phyloP scores from a whole-genome alignment of 352 stramenopile species.

The Phytophthora tubulina region DNA sequence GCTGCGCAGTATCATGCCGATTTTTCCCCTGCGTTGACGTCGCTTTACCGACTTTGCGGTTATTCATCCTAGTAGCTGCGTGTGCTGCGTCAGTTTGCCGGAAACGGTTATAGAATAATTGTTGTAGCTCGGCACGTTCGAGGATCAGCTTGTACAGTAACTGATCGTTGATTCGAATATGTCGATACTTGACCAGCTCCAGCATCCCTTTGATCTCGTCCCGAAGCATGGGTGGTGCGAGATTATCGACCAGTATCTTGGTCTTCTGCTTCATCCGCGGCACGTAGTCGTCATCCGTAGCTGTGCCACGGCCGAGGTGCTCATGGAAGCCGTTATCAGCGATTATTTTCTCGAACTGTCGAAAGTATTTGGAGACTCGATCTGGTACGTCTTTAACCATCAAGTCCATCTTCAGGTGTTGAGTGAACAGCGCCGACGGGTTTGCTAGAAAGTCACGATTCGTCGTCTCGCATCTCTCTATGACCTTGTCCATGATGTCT shows the following conservation, averaged over 20 bases:
- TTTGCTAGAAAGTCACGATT: slow-evolving; percentile 15
- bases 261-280: background rate
- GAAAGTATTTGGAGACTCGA: slow-evolving; percentile 15
- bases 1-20: too few species aligned
- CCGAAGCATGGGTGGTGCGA: background rate
- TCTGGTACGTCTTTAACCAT: slow-evolving; percentile 11
- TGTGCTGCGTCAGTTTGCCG: background rate
- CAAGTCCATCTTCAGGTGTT: slow-evolving; percentile 25
- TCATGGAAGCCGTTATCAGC: too few species aligned
- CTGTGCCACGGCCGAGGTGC: background rate
- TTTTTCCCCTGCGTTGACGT: too few species aligned
- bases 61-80: background rate
- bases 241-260: slow-evolving; percentile 1
- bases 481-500: slow-evolving; percentile 18
- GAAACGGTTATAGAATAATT: slow-evolving; percentile 4
- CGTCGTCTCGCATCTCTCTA: background rate
- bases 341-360: slow-evolving; percentile 19
- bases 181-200: background rate
- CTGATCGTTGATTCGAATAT: background rate
- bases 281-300: background rate
- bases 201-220: slow-evolving; percentile 5
- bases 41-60: background rate
- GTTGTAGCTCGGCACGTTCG: background rate
- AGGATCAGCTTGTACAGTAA: background rate
- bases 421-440: slow-evolving; percentile 16